Evolutionary conservation across 805 yeast genomes (phyloP), one percentile per base, ranked within the genome.

Genomic region (Pichia rugopelliculosa): DNA sequence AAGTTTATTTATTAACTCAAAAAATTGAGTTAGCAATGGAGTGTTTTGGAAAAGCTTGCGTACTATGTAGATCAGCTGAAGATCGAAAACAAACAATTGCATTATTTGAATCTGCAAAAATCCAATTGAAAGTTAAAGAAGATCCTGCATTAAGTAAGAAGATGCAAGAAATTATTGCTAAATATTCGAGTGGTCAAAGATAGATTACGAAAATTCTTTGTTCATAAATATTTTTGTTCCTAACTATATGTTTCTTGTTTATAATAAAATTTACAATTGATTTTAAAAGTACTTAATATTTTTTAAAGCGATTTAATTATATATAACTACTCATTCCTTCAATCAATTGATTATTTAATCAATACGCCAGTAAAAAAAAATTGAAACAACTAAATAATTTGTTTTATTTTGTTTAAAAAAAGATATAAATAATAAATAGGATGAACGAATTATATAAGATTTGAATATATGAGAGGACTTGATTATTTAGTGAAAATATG

Each of bases 1-100:
- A 93, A 73, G 72, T 88, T 61, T 84, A 80, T 67, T 73, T 93
- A 66, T 95, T 89, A 72, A 79, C 77, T 58, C 91, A 87, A 66
- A 77, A 84, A 62, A 79, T 86, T 44, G 84, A 83, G 52, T 90
- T 84, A 54, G 96, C 98, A 30, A 77, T 87, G 55, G 70, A 69
- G 52, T 75, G 84, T 62, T 90, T 91, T 64, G 93, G 87, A 70
- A 86, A 82, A 61, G 84, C 91, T 50, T 82, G 93, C 46, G 76
- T 76, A 48, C 75, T 90, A 56, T 84, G 96, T 21, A 84, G 98
- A 76, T 77, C 86, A 44, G 74, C 79, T 44, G 88, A 84, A 51
- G 98, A 91, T 71, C 85, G 87, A 71, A 74, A 85, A 47, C 96
- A 88, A 71, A 93, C 96, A 48, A 82, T 88, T 53, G 83, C 93